Base-by-base conservation (phyloP, 2,329 filamentous ascomycete genomes). In the Colletotrichum filicis region DNA sequence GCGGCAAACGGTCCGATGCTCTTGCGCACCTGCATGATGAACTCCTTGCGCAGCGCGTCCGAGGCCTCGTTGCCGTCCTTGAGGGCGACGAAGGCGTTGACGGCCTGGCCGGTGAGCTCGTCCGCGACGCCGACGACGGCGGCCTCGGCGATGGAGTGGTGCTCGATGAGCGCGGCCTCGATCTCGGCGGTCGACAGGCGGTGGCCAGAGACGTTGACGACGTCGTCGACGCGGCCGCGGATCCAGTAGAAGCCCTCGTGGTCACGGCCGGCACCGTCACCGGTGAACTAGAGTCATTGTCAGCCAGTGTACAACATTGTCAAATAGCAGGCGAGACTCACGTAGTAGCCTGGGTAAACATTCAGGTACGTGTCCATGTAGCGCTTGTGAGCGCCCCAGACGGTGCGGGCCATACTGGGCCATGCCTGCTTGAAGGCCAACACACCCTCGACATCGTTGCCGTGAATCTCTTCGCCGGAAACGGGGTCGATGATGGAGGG, bases 211-310 rank as follows among this genome's bases (percentile, higher is more conserved):
- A 99, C 97, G 84, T 99, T 99, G 83, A 99, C 96, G 56, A 99
- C 97, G 79, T 99, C 97, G 81, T 99, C 97, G 66, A 99, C 97
- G 83, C 97, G 95, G 76, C 97, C 97, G 75, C 97, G 94, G 82
- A 99, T 99, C 97, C 97, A 99, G 91, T 98, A 99, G 88, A 98
- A 99, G 70, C 97, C 97, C 79, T 99, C 97, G 84, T 98, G 94
- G 82, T 99, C 97, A 81, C 97, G 94, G 73, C 94, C 97, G 68
- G 97, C 97, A 81, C 97, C 97, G 81, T 99, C 97, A 71, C 94
- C 94, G 19, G 94, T 97, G 86, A 97, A 97, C 92, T 94, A 11
- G 2, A 1, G 11, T 55, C 5, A 6, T 2, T 49, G 61, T 74
- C 59, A 74, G 59, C n/a, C 4, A 22, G 1, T 26, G 16, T 9